Percentiles rank a stretch among this genome's conserved stretches.
Conservation (phyloP, 2,329 filamentous ascomycete species). For the Xylaria sp. region DNA sequence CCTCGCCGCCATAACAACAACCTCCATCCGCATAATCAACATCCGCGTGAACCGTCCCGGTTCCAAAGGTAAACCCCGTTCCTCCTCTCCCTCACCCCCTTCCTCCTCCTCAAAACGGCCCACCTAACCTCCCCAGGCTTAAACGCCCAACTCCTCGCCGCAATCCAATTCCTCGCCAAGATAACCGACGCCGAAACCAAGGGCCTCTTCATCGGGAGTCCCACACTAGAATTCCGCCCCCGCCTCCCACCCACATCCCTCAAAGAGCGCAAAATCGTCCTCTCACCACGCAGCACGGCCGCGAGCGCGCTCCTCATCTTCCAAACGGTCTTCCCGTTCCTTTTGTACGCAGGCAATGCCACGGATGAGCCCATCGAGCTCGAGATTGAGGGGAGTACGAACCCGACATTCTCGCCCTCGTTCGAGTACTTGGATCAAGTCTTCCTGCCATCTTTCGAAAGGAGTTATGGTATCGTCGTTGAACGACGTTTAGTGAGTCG, state of each 20-base stretch:
- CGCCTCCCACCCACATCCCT: slow-evolving; percentile 36
- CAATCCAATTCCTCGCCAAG: slow-evolving; percentile 49
- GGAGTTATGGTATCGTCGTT: slow-evolving; percentile 43
- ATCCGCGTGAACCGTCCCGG: slow-evolving; percentile 49
- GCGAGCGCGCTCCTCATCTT: slow-evolving; percentile 54
- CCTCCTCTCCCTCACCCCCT: too few relatives aligned
- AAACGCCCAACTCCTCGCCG: slow-evolving; percentile 55
- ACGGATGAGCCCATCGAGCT: slow-evolving; percentile 42
- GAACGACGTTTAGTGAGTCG: slow-evolving; percentile 41
- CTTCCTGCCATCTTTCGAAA: slow-evolving; percentile 46
- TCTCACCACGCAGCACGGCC: slow-evolving; percentile 45
- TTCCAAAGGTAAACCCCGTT: too few relatives aligned
- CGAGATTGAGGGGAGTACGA: slow-evolving; percentile 54
- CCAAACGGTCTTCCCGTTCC: slow-evolving; percentile 55
- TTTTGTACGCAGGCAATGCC: slow-evolving; percentile 49
- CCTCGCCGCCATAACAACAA: slow-evolving; percentile 51
- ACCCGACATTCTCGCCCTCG: slow-evolving; percentile 51
- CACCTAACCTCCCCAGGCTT: slow-evolving; percentile 40
- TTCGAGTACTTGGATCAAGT: slow-evolving; percentile 60
- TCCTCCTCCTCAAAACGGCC: not conserved
- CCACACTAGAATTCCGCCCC: slow-evolving; percentile 45
- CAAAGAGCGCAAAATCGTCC: slow-evolving; percentile 40
- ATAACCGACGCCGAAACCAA: slow-evolving; percentile 47
- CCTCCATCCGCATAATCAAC: slow-evolving; percentile 48
- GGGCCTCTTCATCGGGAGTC: slow-evolving; percentile 48